Base-by-base conservation (phyloP, 345 rosid genomes). In the Microthlaspi erraticum region DNA sequence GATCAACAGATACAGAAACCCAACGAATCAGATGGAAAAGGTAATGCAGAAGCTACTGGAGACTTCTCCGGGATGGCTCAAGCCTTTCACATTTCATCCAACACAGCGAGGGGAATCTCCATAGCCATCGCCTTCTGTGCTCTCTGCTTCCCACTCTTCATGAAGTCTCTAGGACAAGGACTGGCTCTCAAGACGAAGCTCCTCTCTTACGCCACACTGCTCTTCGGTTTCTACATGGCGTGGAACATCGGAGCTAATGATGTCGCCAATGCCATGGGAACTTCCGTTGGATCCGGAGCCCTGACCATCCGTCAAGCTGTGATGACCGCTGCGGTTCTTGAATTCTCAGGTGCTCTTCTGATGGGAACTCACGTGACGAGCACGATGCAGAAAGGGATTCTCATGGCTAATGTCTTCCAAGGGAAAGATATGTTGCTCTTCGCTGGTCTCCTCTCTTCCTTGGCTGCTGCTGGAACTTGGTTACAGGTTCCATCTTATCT, bases 201-300 rank as follows among this genome's bases (percentile, higher is more conserved):
- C 5, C 75, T 94, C 58, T 88, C 97, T 5, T 91, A 91, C 56
- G 83, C 63, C 8, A 94, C 99, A 0, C 79, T 94, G 43, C 70
- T 94, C 60, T 88, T 87, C 33, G 99, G 97, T 44, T 94, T 91
- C 83, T 94, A 85, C 79, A 94, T 94, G 99, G 97, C 99, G 4
- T 91, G 99, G 96, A 94, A 94, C 74, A 94, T 94, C 9, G 99
- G 99, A 43, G 99, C 97, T 49, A 94, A 94, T 61, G 99, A 94
- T 78, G 97, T 91, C 74, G 99, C 99, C 12, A 91, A 94, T 78
- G 99, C 99, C 23, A 94, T 94, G 99, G 99, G 99, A 5, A 91
- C 97, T 60, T 91, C 97, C 5, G 96, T 94, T 26, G 99, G 99
- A 4, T 91, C 97, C 0, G 96, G 96, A 37, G 99, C 97, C n/a